A percentile compares a stretch with the other conserved stretches of the same genome.
These are phyloP conservation scores for Piromyces finnis DNA, from an alignment of 192 early-diverging fungal species.

Conservation along the genomic window DNA sequence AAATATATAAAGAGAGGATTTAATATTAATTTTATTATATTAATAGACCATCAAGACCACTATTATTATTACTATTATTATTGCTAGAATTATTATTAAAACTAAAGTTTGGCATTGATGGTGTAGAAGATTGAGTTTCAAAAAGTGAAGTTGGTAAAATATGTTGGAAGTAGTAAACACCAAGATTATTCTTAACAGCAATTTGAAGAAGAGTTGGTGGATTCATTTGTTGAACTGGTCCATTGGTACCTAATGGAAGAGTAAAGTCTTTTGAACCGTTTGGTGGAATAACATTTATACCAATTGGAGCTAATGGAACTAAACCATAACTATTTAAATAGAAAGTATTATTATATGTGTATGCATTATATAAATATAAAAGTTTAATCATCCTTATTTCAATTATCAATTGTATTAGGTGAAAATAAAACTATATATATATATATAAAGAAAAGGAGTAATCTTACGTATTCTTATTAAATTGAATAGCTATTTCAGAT, in stretches of 20 bases:
- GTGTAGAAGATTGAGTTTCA: not conserved
- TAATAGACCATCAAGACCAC: not conserved
- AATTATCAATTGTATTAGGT: too few species aligned
- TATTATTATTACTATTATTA: not conserved
- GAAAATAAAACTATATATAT: too few species aligned
- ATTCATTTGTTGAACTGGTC: slow-evolving; percentile 10
- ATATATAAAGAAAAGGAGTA: too few species aligned
- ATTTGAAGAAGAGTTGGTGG: slow-evolving; percentile 26
- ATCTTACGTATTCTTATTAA: slow-evolving; percentile 24
- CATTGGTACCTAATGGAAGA: slow-evolving; percentile 6
- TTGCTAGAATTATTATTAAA: not conserved
- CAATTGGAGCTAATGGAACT: slow-evolving; percentile 13
- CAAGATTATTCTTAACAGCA: slow-evolving; percentile 28
- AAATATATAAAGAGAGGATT: too few species aligned
- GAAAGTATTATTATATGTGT: too few species aligned
- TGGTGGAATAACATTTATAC: slow-evolving; percentile 12
- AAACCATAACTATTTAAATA: slow-evolving; percentile 16
- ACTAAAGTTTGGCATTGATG: not conserved
- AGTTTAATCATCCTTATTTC: too few species aligned
- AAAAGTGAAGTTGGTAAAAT: not conserved
- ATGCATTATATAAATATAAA: too few species aligned
- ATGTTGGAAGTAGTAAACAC: slow-evolving; percentile 24
- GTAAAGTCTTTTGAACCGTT: slow-evolving; percentile 1
- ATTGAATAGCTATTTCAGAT: slow-evolving; percentile 37
- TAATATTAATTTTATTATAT: not conserved